phyloP scores from a whole-genome alignment of 1,139 yeast species.

The Yamadazyma dendronema region DNA sequence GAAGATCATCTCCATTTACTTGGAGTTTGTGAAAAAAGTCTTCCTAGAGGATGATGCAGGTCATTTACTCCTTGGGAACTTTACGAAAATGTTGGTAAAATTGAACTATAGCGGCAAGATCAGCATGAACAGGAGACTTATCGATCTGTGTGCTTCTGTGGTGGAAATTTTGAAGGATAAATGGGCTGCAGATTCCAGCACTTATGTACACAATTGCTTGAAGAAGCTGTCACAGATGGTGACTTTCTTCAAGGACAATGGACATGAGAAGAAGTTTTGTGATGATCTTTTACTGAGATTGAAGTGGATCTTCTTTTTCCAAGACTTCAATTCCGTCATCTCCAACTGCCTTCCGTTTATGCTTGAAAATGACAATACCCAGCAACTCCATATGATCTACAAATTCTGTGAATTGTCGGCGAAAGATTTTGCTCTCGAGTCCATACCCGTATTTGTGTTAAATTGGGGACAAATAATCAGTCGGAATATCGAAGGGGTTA shows the following conservation, averaged over 20 bases:
- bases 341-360: conserved; percentile 20
- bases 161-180: conserved; percentile 17
- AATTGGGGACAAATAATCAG: conserved; percentile 23
- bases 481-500: conserved; percentile 7
- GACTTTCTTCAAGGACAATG: conserved; percentile 23
- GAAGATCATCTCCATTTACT: conserved; percentile 10
- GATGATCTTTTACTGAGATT: conserved; percentile 21
- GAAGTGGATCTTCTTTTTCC: conserved; percentile 32
- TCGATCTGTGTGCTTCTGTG: conserved; percentile 17
- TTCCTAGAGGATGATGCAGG: conserved; percentile 8
- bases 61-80: conserved; percentile 12
- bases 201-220: conserved; percentile 20
- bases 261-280: conserved; percentile 21
- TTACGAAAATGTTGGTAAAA: conserved; percentile 21
- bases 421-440: conserved; percentile 19
- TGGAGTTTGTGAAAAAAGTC: conserved; percentile 9
- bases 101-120: conserved; percentile 21
- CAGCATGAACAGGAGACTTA: conserved; percentile 18
- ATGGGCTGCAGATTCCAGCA: conserved; percentile 18
- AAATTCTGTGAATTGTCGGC: conserved; percentile 18
- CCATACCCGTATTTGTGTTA: conserved; percentile 19
- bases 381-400: conserved; percentile 19
- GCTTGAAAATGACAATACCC: conserved; percentile 14
- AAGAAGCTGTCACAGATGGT: conserved; percentile 18
- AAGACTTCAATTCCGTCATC: conserved; percentile 23